Conservation (phyloP, 176 grass and related monocot genomes). For the Oryza officinalis region DNA sequence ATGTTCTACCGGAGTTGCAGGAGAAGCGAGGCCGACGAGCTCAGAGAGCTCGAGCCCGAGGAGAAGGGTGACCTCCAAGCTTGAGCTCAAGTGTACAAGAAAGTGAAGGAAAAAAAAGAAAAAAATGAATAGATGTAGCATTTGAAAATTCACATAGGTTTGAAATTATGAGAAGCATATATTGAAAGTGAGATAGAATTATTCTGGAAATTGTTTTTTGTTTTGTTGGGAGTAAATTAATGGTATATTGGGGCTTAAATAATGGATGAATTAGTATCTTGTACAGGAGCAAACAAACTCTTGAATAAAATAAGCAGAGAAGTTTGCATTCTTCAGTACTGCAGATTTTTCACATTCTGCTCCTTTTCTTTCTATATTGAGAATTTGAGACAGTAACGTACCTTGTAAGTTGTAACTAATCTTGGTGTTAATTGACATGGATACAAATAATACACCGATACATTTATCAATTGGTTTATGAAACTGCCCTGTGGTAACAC, state of each 20-base stretch:
- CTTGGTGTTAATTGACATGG: no score
- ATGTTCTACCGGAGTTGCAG: constrained; percentile 66
- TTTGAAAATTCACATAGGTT: not conserved
- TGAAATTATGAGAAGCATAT: constrained; percentile 20
- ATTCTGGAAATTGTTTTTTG: not conserved
- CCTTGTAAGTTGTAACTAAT: not conserved
- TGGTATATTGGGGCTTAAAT: constrained; percentile 10
- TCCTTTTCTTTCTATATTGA: not conserved
- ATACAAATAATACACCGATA: no score
- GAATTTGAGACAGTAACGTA: not conserved
- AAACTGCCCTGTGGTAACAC: constrained; percentile 33
- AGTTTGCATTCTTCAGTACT: not conserved
- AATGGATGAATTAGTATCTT: not conserved
- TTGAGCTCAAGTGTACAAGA: constrained; percentile 25
- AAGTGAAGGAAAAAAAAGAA: not conserved
- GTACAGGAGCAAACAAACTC: constrained; percentile 30
- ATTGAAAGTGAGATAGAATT: constrained; percentile 5
- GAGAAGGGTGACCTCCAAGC: constrained; percentile 60
- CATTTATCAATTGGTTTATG: constrained; percentile 5
- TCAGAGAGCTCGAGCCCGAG: constrained; percentile 67
- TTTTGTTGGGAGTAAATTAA: not conserved
- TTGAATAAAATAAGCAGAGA: constrained; percentile 9
- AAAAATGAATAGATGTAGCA: not conserved
- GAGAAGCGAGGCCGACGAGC: constrained; percentile 41
- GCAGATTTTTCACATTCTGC: not conserved